These are phyloP conservation scores for Hibiscus syriacus DNA, from an alignment of 345 rosid genomes.

Conservation along the genomic window DNA sequence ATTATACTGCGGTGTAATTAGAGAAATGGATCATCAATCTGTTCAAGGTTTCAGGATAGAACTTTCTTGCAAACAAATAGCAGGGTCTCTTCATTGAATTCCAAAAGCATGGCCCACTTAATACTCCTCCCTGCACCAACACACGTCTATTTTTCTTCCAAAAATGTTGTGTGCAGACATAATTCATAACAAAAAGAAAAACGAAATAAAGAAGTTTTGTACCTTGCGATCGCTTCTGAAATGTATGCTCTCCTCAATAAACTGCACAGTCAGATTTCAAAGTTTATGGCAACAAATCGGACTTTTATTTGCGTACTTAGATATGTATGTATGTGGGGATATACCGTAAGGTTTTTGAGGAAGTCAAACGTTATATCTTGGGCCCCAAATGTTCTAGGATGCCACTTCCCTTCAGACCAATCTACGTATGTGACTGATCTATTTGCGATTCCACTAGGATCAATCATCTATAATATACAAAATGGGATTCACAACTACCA, in stretches of 20 bases:
- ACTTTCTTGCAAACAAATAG: conserved; percentile 63
- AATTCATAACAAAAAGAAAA: neutral
- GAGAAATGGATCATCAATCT: conserved; percentile 44
- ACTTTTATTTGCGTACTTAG: neutral
- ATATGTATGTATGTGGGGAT: neutral
- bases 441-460: conserved; percentile 62
- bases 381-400: conserved; percentile 57
- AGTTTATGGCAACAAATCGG: neutral
- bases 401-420: conserved; percentile 90
- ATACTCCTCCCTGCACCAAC: conserved; percentile 35
- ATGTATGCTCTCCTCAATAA: conserved; percentile 44
- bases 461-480: conserved; percentile 41
- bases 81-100: conserved; percentile 63
- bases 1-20: conserved; percentile 37
- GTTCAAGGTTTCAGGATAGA: conserved; percentile 50
- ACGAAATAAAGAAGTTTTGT: neutral
- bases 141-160: neutral
- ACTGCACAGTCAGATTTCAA: conserved; percentile 27
- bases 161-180: neutral
- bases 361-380: conserved; percentile 49
- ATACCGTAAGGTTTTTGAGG: conserved; percentile 48
- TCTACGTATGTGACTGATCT: conserved; percentile 76
- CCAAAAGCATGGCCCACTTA: conserved; percentile 45
- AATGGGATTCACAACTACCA: neutral
- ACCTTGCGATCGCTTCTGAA: conserved; percentile 59